A percentile compares a stretch with the other conserved stretches of the same genome.
phyloP scores from a whole-genome alignment of 805 yeast species.

The Candida pini region DNA sequence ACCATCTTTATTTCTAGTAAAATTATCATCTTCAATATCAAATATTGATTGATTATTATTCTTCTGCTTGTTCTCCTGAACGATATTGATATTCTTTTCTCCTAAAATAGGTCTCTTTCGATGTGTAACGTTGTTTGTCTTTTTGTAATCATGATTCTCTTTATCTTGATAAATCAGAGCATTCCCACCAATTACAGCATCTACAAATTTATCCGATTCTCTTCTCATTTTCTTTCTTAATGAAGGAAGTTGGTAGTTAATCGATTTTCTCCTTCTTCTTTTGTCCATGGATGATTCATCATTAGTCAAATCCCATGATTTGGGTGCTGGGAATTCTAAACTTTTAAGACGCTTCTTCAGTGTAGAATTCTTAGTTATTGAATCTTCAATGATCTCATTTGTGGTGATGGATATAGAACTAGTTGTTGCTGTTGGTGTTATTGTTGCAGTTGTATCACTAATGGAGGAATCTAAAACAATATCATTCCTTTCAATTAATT shows the following conservation, averaged over 20 bases:
- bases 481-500: too few relatives aligned
- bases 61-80: too few relatives aligned
- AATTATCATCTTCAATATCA: slow-evolving; percentile 7
- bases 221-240: slow-evolving; percentile 65
- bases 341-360: too few relatives aligned
- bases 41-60: too few relatives aligned
- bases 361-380: too few relatives aligned
- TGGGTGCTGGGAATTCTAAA: too few relatives aligned
- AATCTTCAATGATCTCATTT: too few relatives aligned
- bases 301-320: too few relatives aligned
- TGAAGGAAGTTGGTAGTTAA: slow-evolving; percentile 66
- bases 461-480: slow-evolving; percentile 6
- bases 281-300: slow-evolving; percentile 23
- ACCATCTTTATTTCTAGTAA: slow-evolving; percentile 12
- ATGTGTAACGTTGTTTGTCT: too few relatives aligned
- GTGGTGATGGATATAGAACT: too few relatives aligned
- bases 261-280: slow-evolving; percentile 46
- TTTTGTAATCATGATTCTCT: background rate
- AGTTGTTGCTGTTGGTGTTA: background rate
- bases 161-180: background rate
- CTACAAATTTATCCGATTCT: slow-evolving; percentile 51
- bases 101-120: too few relatives aligned
- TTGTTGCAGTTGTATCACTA: background rate
- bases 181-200: slow-evolving; percentile 42
- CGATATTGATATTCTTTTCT: too few relatives aligned